Conservation (phyloP, 495 filamentous ascomycete species). For the Xylaria bambusicola region DNA sequence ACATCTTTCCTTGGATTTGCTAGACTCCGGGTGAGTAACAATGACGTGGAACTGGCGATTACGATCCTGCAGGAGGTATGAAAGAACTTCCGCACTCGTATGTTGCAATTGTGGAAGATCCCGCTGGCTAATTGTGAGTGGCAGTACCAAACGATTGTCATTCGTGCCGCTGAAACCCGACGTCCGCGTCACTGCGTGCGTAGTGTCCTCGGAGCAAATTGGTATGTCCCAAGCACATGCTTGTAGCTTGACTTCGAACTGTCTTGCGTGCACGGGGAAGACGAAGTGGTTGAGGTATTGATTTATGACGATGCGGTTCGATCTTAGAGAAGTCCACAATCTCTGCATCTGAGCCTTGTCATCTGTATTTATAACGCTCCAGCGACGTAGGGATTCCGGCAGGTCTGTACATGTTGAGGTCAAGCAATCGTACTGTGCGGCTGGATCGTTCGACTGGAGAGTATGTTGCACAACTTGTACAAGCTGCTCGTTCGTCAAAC, state of each 20-base stretch:
- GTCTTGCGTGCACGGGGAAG: slow-evolving; percentile 53
- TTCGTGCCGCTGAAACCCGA: slow-evolving; percentile 62
- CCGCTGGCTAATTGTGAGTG: slow-evolving; percentile 53
- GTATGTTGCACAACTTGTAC: slow-evolving; percentile 42
- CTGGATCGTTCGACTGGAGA: slow-evolving; percentile 54
- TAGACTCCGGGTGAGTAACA: slow-evolving; percentile 27
- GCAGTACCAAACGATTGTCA: slow-evolving; percentile 50
- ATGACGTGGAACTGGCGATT: slow-evolving; percentile 45
- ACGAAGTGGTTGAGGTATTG: slow-evolving; percentile 58
- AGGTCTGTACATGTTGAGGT: slow-evolving; percentile 34
- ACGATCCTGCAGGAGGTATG: slow-evolving; percentile 49
- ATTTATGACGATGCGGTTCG: slow-evolving; percentile 44
- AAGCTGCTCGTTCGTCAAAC: slow-evolving; percentile 43
- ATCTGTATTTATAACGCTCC: slow-evolving; percentile 54
- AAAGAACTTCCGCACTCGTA: slow-evolving; percentile 57
- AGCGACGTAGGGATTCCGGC: slow-evolving; percentile 44
- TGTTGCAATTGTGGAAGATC: slow-evolving; percentile 50
- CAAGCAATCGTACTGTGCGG: slow-evolving; percentile 52
- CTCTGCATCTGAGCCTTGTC: slow-evolving; percentile 47
- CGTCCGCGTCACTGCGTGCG: slow-evolving; percentile 33
- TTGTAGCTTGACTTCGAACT: slow-evolving; percentile 56
- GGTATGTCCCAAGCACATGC: slow-evolving; percentile 59
- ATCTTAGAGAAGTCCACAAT: slow-evolving; percentile 42
- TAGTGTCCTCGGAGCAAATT: slow-evolving; percentile 22
- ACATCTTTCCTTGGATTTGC: slow-evolving; percentile 37